phyloP scores from a whole-genome alignment of 2,329 filamentous ascomycete species.

The Calonectria hawksworthii region DNA sequence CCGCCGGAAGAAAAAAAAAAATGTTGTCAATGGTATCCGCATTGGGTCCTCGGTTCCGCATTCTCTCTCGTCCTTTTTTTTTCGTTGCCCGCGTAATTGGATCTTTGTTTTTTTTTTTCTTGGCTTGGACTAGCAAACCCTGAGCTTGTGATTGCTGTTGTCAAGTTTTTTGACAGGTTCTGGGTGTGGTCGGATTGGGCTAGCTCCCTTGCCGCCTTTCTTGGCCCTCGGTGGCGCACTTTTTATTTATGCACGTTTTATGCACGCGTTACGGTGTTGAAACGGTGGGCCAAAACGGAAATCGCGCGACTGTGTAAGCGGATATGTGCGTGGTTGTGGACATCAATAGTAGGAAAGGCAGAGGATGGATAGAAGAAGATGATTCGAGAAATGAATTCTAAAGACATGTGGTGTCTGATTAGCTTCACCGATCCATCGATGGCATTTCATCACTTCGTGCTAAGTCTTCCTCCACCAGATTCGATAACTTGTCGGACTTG shows the following conservation, averaged over 20 bases:
- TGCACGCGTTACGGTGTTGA: not conserved
- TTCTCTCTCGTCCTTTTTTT: not conserved
- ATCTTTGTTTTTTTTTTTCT: too few relatives aligned
- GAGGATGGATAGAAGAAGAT: not conserved
- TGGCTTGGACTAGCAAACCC: constrained; percentile 7
- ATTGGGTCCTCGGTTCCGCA: not conserved
- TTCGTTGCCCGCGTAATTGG: not conserved
- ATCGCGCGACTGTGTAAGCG: not conserved
- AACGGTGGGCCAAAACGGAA: constrained; percentile 1
- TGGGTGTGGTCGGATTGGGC: not conserved
- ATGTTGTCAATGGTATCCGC: not conserved
- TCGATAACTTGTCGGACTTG: not conserved
- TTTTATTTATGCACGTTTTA: constrained; percentile 2
- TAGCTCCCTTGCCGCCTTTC: constrained; percentile 11
- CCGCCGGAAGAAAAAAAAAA: too few relatives aligned
- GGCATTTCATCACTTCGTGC: not conserved
- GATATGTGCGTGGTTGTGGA: not conserved
- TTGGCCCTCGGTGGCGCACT: not conserved
- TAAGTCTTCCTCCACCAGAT: not conserved
- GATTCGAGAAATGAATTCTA: not conserved
- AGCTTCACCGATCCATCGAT: not conserved
- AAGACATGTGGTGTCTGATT: not conserved
- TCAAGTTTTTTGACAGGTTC: not conserved
- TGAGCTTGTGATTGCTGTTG: not conserved
- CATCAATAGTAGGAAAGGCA: not conserved